A percentile compares a stretch with the other conserved stretches of the same genome.
Conservation (phyloP, 2,329 filamentous ascomycete species). For the Alternaria brassicae region DNA sequence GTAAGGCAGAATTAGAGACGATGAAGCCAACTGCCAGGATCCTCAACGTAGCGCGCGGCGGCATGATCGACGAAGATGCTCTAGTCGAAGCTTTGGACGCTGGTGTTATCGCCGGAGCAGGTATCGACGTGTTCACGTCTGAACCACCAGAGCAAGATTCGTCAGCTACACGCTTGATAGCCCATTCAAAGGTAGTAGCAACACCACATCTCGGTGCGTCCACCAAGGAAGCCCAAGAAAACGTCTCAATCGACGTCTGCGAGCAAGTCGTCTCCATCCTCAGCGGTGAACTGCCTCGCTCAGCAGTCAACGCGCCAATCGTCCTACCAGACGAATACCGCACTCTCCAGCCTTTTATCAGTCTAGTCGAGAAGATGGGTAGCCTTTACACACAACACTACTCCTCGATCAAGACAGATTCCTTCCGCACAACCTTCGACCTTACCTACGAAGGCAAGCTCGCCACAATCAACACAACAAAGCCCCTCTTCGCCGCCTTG, state of each 20-base stretch:
- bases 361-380: slow-evolving; percentile 80
- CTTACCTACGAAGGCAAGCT: slow-evolving; percentile 79
- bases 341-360: slow-evolving; percentile 78
- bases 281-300: slow-evolving; percentile 73
- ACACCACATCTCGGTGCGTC: slow-evolving; percentile 83
- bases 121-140: slow-evolving; percentile 79
- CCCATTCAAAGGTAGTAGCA: slow-evolving; percentile 74
- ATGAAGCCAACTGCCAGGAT: slow-evolving; percentile 80
- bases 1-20: slow-evolving; percentile 67
- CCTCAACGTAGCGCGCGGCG: slow-evolving; percentile 80
- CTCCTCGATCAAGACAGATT: slow-evolving; percentile 48
- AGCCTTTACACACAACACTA: slow-evolving; percentile 81
- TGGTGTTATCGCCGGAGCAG: slow-evolving; percentile 76
- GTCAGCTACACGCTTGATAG: slow-evolving; percentile 67
- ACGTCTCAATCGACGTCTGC: slow-evolving; percentile 83
- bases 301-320: slow-evolving; percentile 80
- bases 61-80: slow-evolving; percentile 79
- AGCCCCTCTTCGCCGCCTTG: slow-evolving; percentile 78
- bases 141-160: slow-evolving; percentile 71
- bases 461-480: slow-evolving; percentile 73
- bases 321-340: slow-evolving; percentile 82
- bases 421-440: slow-evolving; percentile 73
- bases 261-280: slow-evolving; percentile 79
- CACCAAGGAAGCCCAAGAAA: slow-evolving; percentile 83
- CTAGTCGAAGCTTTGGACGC: slow-evolving; percentile 73